phyloP scores from a whole-genome alignment of 805 yeast species.

The Ogataea thermomethanolica region DNA sequence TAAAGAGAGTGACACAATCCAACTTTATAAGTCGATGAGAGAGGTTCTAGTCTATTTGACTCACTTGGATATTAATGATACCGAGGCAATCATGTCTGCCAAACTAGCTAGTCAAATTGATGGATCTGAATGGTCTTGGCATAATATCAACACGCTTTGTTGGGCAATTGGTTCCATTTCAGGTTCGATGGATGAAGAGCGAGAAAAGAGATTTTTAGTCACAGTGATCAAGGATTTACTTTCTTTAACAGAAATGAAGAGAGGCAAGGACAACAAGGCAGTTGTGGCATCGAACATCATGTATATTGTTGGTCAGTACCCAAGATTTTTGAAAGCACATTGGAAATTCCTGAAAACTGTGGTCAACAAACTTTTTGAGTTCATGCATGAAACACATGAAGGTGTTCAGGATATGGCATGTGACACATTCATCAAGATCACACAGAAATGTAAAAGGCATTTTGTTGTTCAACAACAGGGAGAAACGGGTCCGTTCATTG shows the following conservation, averaged over 20 bases:
- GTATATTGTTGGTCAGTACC: constrained; percentile 99
- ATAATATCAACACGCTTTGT: constrained; percentile 91
- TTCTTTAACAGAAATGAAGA: constrained; percentile 89
- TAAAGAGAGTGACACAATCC: constrained; percentile 95
- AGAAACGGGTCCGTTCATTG: constrained; percentile 87
- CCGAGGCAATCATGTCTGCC: constrained; percentile 89
- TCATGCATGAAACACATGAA: constrained; percentile 99
- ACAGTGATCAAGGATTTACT: constrained; percentile 89
- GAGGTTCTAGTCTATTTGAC: constrained; percentile 94
- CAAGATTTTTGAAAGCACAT: constrained; percentile 94
- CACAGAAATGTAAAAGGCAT: constrained; percentile 91
- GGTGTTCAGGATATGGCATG: constrained; percentile 99
- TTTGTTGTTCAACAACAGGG: constrained; percentile 84
- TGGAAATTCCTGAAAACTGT: constrained; percentile 98
- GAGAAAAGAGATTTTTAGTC: constrained; percentile 92
- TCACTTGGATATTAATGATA: constrained; percentile 90
- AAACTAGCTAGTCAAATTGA: constrained; percentile 91
- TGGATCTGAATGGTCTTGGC: constrained; percentile 99
- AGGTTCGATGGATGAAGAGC: constrained; percentile 97
- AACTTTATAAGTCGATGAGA: constrained; percentile 90
- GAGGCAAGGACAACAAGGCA: constrained; percentile 97
- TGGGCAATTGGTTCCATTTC: constrained; percentile 99
- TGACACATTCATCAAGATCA: constrained; percentile 95
- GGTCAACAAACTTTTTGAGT: constrained; percentile 90
- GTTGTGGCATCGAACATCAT: constrained; percentile 99